Base-by-base conservation (phyloP, 1,284 basidiomycete genomes). In the Fomitopsis pinicola region DNA sequence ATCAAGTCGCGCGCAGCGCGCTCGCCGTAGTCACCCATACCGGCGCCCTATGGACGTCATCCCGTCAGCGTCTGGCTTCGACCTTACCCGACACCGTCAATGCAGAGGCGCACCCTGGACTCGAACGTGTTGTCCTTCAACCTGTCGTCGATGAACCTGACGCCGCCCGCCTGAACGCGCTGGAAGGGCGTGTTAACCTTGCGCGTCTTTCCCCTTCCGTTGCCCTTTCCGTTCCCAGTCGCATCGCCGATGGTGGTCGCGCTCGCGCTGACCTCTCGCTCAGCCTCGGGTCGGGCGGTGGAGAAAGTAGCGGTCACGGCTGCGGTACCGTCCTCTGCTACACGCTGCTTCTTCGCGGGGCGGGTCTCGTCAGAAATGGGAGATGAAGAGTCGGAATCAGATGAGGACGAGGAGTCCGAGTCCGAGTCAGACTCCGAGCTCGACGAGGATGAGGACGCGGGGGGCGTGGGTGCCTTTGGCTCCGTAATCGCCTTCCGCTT, bases 1-100 rank as follows among this genome's bases (percentile, higher is more conserved):
- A 97, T 91, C 62, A 99, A 79, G 76, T 98, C 97, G 54, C 84
- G 81, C 63, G 88, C 87, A 0, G 97, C 97, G 60, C 83, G 84
- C 19, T 89, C 89, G 36, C 97, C 97, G 71, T 97, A 99, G 72
- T 98, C 97, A 66, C 88, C 89, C 22, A 68, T 67, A 3, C 81
- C 77, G 2, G 82, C 87, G 61, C 81, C 78, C 89, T 92, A 65
- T n/a, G 40, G 17, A 62, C 42, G 42, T 45, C 10, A 55, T 57
- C 52, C 50, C 59, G 40, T 40, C 55, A 46, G 66, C 61, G 69
- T 53, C 5, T 42, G 33, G 30, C 30, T 52, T 55, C 53, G 52
- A 35, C 35, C n/a, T 52, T 57, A 28, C 64, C 56, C 55, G 42
- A 55, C 53, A 62, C 48, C 53, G 48, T 35, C 44, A n/a, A 35